Percentiles rank a stretch among this genome's conserved stretches.
Evolutionary conservation across 2,329 filamentous ascomycete genomes (phyloP).

Genomic region (Exophiala bonariae): DNA sequence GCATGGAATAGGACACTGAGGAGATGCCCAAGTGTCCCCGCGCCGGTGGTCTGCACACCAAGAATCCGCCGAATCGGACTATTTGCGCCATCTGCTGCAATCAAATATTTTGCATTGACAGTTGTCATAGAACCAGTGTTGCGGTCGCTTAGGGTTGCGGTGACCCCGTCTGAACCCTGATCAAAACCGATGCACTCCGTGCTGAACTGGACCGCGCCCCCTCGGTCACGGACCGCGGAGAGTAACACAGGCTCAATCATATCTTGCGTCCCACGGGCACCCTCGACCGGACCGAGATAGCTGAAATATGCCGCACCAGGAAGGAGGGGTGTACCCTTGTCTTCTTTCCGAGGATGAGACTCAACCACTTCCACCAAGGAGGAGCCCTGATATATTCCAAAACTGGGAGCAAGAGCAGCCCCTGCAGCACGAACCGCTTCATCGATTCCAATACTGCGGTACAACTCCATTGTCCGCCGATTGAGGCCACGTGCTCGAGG

Average conservation of each 20-base stretch:
- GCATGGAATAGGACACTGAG: constrained; percentile 39
- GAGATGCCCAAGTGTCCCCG: constrained; percentile 34
- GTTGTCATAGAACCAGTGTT: not conserved
- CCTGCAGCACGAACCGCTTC: constrained; percentile 1
- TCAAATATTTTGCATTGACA: constrained; percentile 32
- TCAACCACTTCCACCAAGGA: constrained; percentile 3
- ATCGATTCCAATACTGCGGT: constrained; percentile 18
- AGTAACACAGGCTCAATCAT: constrained; percentile 42
- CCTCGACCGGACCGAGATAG: constrained; percentile 28
- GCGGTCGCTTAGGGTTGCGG: constrained; percentile 26
- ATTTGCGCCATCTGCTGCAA: constrained; percentile 39
- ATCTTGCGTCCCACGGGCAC: constrained; percentile 40
- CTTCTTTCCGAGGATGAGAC: not conserved
- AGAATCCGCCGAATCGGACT: constrained; percentile 35
- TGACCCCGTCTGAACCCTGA: constrained; percentile 31
- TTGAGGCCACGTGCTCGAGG: constrained; percentile 24
- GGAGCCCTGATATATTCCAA: constrained; percentile 1
- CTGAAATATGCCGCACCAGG: constrained; percentile 11
- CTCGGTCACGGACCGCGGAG: constrained; percentile 32
- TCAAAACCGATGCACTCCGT: constrained; percentile 30
- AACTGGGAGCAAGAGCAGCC: not conserved
- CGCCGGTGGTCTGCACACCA: constrained; percentile 31
- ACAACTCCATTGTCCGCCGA: constrained; percentile 36
- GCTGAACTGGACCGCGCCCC: constrained; percentile 37
- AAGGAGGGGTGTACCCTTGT: not conserved